Conservation (phyloP, 2,329 filamentous ascomycete species). For the Grosmannia serpens region DNA sequence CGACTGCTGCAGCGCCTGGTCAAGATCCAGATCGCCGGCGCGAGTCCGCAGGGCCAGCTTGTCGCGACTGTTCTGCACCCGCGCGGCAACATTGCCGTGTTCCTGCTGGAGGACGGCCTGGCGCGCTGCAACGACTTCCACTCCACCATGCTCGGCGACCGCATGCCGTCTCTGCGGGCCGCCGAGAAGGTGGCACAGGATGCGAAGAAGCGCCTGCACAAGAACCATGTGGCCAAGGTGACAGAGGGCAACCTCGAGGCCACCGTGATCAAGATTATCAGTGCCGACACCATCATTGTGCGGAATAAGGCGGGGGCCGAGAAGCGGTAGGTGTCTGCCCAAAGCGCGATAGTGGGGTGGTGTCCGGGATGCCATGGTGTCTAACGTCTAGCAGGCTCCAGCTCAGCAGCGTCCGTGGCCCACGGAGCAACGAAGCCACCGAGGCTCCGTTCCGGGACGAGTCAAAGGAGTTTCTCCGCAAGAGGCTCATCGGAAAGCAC, state of each 20-base stretch:
- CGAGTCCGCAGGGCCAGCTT: slow-evolving; percentile 85
- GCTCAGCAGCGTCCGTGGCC: slow-evolving; percentile 85
- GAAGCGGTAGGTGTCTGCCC: slow-evolving; percentile 42
- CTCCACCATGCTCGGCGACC: slow-evolving; percentile 76
- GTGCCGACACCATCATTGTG: slow-evolving; percentile 79
- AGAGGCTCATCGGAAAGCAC: slow-evolving; percentile 91
- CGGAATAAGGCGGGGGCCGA: slow-evolving; percentile 76
- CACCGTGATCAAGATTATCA: slow-evolving; percentile 72
- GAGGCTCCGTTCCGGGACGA: slow-evolving; percentile 85
- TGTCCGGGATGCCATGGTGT: background rate
- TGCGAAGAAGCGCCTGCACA: slow-evolving; percentile 67
- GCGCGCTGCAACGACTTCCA: slow-evolving; percentile 93
- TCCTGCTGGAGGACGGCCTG: slow-evolving; percentile 77
- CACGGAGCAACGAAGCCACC: slow-evolving; percentile 75
- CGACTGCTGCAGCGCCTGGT: slow-evolving; percentile 79
- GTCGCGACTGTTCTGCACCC: slow-evolving; percentile 81
- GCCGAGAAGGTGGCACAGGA: slow-evolving; percentile 80
- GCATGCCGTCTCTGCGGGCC: slow-evolving; percentile 75
- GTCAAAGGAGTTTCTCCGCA: slow-evolving; percentile 91
- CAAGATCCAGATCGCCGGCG: slow-evolving; percentile 70
- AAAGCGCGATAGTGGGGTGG: background rate
- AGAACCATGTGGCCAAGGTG: slow-evolving; percentile 63
- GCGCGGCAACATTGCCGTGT: slow-evolving; percentile 83
- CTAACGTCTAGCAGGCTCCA: slow-evolving; percentile 41
- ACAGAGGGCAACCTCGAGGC: slow-evolving; percentile 61